Evolutionary conservation across 441 rosid species (phyloP).

Genomic region (Flueggea neowawraea): DNA sequence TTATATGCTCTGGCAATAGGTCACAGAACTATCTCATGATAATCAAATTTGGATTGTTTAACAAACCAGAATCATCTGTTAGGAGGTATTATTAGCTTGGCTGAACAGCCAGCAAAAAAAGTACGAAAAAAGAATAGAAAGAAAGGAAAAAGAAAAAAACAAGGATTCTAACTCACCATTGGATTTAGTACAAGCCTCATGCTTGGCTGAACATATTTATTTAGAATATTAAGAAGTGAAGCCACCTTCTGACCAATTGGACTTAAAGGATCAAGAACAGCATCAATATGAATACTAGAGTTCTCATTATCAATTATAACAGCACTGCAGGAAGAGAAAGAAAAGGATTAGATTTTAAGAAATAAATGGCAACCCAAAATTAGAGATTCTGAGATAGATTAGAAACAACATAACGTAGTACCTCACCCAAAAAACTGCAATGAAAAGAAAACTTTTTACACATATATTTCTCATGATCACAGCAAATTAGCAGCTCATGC

Average conservation of each 20-base stretch:
- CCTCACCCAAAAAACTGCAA: not conserved
- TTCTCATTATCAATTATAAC: constrained; percentile 68
- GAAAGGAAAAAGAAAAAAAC: not conserved
- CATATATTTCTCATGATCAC: not conserved
- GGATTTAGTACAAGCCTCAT: constrained; percentile 96
- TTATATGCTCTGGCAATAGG: no score
- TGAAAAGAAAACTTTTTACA: not conserved
- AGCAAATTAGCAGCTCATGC: not conserved
- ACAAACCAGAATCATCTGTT: no score
- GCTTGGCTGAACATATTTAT: constrained; percentile 86
- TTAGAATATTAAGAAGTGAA: constrained; percentile 77
- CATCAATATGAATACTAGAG: constrained; percentile 87
- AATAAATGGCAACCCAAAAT: constrained; percentile 1
- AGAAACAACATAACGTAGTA: no score
- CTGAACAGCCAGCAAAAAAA: no score
- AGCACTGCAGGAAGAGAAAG: constrained; percentile 57
- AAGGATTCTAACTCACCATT: constrained; percentile 56
- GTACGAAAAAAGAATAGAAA: not conserved
- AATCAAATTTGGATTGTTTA: no score
- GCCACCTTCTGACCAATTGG: constrained; percentile 89
- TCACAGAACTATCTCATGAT: no score
- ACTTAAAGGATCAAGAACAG: constrained; percentile 95
- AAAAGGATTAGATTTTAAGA: constrained; percentile 3
- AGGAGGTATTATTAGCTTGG: no score
- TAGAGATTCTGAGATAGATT: not conserved